These are phyloP conservation scores for Cryptococcus jaspeensis DNA, from an alignment of 1,284 basidiomycete species.

Conservation along the genomic window DNA sequence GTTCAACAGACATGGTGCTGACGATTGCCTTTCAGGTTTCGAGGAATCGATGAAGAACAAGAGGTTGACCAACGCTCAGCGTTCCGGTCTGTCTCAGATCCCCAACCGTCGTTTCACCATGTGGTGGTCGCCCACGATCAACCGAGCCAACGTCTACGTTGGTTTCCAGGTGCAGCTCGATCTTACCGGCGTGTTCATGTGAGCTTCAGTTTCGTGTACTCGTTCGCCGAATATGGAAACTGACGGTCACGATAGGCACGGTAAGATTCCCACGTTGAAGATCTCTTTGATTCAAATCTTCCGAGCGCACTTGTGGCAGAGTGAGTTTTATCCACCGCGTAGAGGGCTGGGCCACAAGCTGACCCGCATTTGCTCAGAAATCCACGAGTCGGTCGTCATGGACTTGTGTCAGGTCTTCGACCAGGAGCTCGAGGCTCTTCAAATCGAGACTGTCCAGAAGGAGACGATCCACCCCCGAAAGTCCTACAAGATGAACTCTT, in stretches of 20 bases:
- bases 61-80: slow-evolving; percentile 62
- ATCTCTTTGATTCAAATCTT: slow-evolving; percentile 95
- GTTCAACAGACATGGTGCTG: background rate
- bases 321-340: slow-evolving; percentile 1
- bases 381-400: slow-evolving; percentile 82
- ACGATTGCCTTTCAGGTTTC: slow-evolving; percentile 59
- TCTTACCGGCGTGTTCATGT: slow-evolving; percentile 77
- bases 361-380: slow-evolving; percentile 31
- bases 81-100: slow-evolving; percentile 74
- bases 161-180: slow-evolving; percentile 99
- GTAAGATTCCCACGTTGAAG: slow-evolving; percentile 57
- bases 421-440: slow-evolving; percentile 95
- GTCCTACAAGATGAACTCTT: slow-evolving; percentile 99
- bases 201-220: slow-evolving; percentile 74
- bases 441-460: slow-evolving; percentile 99
- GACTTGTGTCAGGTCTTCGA: slow-evolving; percentile 99
- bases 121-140: slow-evolving; percentile 95
- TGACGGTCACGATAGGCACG: background rate
- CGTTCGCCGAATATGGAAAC: background rate
- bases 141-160: slow-evolving; percentile 97
- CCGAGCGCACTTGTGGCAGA: slow-evolving; percentile 99
- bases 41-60: slow-evolving; percentile 98
- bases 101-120: slow-evolving; percentile 99
- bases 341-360: slow-evolving; percentile 59
- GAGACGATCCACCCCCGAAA: slow-evolving; percentile 98